Conservation (phyloP, 257 asterid genomes). For the Osmanthus fragrans region DNA sequence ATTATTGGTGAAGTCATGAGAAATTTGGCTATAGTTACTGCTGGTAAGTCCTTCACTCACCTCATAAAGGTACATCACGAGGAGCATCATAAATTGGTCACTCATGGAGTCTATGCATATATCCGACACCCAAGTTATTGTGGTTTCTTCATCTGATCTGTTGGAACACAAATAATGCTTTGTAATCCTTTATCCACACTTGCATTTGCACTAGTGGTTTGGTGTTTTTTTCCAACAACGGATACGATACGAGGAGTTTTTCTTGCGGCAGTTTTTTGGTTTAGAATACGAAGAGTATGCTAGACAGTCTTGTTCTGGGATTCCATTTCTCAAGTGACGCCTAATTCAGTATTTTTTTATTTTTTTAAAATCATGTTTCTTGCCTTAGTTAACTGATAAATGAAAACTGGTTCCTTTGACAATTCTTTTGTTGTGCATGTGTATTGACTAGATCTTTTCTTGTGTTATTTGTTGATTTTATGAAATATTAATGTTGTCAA, state of each 20-base stretch:
- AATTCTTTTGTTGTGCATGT: not conserved
- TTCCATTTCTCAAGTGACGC: constrained; percentile 75
- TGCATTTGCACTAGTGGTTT: constrained; percentile 65
- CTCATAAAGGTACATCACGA: constrained; percentile 63
- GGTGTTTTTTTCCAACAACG: constrained; percentile 72
- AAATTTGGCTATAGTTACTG: constrained; percentile 80
- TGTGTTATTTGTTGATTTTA: not conserved
- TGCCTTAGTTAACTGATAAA: not conserved
- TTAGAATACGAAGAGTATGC: constrained; percentile 66
- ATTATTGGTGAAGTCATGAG: constrained; percentile 71
- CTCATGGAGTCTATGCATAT: constrained; percentile 60
- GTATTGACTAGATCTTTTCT: not conserved
- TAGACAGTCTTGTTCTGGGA: constrained; percentile 57
- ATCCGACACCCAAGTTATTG: constrained; percentile 82
- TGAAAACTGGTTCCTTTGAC: not conserved
- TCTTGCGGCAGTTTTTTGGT: constrained; percentile 81
- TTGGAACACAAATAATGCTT: constrained; percentile 60
- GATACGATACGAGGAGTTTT: constrained; percentile 85
- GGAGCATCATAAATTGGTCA: constrained; percentile 73
- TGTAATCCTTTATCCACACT: constrained; percentile 72
- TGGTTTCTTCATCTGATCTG: constrained; percentile 46
- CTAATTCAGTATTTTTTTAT: not conserved
- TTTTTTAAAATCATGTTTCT: not conserved
- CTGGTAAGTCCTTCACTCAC: constrained; percentile 85
- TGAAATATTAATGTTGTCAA: not conserved